Evolutionary conservation across 2,329 filamentous ascomycete genomes (phyloP), one percentile per base, ranked within the genome.

Genomic region (Trichoderma asperellum): DNA sequence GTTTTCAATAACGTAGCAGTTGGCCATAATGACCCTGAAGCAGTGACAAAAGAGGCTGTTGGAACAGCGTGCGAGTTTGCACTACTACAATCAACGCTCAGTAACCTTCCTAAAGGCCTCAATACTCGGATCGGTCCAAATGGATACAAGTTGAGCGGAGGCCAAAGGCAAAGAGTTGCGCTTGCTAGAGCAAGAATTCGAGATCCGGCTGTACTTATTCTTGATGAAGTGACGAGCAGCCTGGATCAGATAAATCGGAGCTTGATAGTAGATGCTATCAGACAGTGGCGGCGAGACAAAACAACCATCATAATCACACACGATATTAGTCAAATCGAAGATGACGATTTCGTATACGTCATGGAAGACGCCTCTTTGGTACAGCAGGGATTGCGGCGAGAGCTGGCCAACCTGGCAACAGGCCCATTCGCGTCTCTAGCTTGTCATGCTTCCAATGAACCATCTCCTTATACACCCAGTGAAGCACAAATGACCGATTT

Each of bases 251-350:
- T 86, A 11, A 94, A 87, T 68, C 87, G 90, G 71, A 81, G 81
- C 0, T 79, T 89, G 14, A 86, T 97, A 47, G 90, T 97, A 84
- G 87, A 91, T 53, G 88, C 89, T 0, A 90, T 97, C 64, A 86
- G 93, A 8, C 76, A 85, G 24, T 97, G 94, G 95, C 86, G 96
- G 27, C 82, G 81, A 43, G 90, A 87, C 0, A 96, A 92, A 77
- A 97, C 94, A 0, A 98, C 95, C 0, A 92, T 98, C 63, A 88
- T 98, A 73, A 95, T 98, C 74, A 97, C 96, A 0, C 95, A 98
- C 75, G 93, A 98, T 72, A 86, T 96, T 37, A 86, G 88, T 0
- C 91, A 95, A 73, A 95, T 98, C 11, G 78, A 81, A 5, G 81
- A 88, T 0, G 78, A 89, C 0, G 94, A 98, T 72, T 94, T 91